Evolutionary conservation across 768 basidiomycete genomes (phyloP).

Genomic region (Phaffia tasmanica): DNA sequence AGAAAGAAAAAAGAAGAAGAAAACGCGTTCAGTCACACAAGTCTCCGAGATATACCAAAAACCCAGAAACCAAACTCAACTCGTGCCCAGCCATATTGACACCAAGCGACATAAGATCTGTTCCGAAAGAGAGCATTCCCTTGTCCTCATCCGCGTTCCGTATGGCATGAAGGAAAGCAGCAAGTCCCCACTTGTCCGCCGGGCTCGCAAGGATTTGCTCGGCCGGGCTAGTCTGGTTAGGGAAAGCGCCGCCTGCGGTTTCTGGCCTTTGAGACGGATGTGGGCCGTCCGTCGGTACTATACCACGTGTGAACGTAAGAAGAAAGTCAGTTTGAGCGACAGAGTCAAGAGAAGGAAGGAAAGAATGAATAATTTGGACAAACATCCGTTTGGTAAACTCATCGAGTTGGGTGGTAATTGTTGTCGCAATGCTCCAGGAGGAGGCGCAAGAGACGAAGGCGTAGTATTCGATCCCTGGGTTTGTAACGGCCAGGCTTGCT

Average conservation of each 20-base stretch:
- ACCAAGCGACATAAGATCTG: constrained; percentile 82
- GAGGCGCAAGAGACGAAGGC: constrained; percentile 12
- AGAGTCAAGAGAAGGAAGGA: not conserved
- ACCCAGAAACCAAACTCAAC: constrained; percentile 48
- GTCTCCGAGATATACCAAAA: not conserved
- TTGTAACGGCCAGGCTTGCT: constrained; percentile 22
- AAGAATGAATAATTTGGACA: not conserved
- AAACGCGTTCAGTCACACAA: not conserved
- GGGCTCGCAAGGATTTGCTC: constrained; percentile 86
- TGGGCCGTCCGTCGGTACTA: constrained; percentile 4
- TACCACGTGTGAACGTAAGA: constrained; percentile 1
- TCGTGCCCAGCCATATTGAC: constrained; percentile 74
- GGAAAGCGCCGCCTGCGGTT: not conserved
- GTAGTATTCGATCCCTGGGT: constrained; percentile 7
- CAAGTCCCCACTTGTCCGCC: constrained; percentile 87
- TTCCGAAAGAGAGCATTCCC: constrained; percentile 71
- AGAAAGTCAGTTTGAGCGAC: constrained; percentile 1
- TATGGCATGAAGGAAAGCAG: constrained; percentile 63
- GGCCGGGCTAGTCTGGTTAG: constrained; percentile 63
- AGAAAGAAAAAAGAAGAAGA: not conserved
- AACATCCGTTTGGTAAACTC: constrained; percentile 3
- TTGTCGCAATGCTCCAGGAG: constrained; percentile 6
- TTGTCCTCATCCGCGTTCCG: constrained; percentile 53
- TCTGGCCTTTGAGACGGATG: constrained; percentile 6
- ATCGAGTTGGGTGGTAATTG: too few relatives aligned